Evolutionary conservation across 129 eudicot genomes (phyloP).

Genomic region (Ambrosia artemisiifolia): DNA sequence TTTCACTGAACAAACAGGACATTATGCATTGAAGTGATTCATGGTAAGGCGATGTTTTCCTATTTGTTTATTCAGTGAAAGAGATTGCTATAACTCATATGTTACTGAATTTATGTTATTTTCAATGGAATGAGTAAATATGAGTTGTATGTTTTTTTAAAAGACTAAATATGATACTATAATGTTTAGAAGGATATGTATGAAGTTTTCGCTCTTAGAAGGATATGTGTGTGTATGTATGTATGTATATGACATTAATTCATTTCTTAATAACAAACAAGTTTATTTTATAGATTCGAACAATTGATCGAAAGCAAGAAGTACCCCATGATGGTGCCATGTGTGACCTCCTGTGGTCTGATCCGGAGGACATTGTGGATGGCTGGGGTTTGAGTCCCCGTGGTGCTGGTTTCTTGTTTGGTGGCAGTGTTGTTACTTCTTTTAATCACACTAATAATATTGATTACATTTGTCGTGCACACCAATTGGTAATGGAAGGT

Average conservation of each 20-base stretch:
- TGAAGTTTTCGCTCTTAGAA: background rate
- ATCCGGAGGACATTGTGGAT: constrained; percentile 92
- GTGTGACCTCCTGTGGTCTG: constrained; percentile 99
- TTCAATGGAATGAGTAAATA: background rate
- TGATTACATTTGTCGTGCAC: constrained; percentile 96
- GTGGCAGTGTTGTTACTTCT: constrained; percentile 78
- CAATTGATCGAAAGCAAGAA: constrained; percentile 96
- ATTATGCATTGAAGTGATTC: background rate
- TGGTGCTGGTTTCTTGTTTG: constrained; percentile 96
- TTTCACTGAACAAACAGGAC: background rate
- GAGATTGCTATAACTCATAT: background rate
- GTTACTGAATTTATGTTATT: background rate
- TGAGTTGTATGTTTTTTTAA: no score
- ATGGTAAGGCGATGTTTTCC: background rate
- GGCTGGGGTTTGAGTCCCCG: constrained; percentile 99
- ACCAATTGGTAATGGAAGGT: constrained; percentile 97
- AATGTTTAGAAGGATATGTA: no score
- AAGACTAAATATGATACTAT: background rate
- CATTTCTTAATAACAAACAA: background rate
- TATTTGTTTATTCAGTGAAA: background rate
- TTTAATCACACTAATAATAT: constrained; percentile 86
- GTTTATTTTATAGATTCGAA: constrained; percentile 59
- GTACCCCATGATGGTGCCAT: constrained; percentile 99
- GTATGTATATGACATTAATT: background rate
- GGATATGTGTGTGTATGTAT: background rate